These are phyloP conservation scores for Fusarium denticulatum DNA, from an alignment of 2,329 filamentous ascomycete species.

Conservation along the genomic window DNA sequence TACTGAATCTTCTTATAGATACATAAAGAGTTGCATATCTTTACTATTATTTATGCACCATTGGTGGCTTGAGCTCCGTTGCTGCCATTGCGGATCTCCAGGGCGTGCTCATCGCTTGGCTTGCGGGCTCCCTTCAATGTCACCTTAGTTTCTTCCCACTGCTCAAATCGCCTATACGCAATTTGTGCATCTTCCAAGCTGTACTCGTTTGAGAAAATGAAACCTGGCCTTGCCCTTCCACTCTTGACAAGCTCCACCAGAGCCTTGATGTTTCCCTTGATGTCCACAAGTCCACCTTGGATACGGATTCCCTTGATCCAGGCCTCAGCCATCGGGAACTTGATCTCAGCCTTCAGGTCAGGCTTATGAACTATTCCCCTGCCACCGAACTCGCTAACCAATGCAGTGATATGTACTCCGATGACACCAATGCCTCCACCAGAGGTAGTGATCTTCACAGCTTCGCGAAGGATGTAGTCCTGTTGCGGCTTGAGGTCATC, in stretches of 20 bases:
- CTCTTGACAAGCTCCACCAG: slow-evolving; percentile 8
- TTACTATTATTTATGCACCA: not conserved
- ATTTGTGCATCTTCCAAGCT: slow-evolving; percentile 1
- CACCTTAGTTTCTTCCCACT: slow-evolving; percentile 7
- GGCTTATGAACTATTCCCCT: not conserved
- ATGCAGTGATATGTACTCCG: not conserved
- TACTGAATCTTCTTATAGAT: fast-evolving
- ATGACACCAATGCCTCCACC: slow-evolving; percentile 10
- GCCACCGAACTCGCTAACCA: not conserved
- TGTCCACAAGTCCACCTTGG: slow-evolving; percentile 1
- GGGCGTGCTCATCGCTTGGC: not conserved
- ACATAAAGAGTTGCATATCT: too few relatives aligned
- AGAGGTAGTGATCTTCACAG: not conserved
- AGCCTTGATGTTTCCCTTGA: not conserved
- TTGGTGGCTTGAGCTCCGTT: not conserved
- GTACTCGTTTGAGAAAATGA: slow-evolving; percentile 17
- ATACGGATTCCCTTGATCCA: slow-evolving; percentile 4
- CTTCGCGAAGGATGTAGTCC: slow-evolving; percentile 3
- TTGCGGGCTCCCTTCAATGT: not conserved
- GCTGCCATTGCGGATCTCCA: not conserved
- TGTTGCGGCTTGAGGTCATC: slow-evolving; percentile 12
- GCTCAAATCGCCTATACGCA: not conserved
- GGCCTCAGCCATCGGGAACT: not conserved
- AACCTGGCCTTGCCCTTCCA: not conserved
- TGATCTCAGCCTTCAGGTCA: not conserved